These are phyloP conservation scores for Pholiota microspora DNA, from an alignment of 768 basidiomycete species.

Conservation along the genomic window DNA sequence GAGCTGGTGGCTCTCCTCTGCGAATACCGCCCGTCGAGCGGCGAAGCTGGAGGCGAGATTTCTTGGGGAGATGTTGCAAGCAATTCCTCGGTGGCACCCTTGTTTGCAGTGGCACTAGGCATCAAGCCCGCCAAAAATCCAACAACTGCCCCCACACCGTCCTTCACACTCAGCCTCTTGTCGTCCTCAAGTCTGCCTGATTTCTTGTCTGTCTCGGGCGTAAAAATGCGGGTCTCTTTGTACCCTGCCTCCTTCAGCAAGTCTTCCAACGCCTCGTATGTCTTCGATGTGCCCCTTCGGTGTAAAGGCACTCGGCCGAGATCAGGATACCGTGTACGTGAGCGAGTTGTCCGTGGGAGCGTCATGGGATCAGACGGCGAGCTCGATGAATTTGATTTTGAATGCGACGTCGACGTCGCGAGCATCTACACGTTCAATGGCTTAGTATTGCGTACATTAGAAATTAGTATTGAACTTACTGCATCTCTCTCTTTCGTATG, in stretches of 20 bases:
- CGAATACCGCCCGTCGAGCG: conserved; percentile 23
- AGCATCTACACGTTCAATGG: too few relatives aligned
- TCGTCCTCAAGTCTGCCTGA: conserved; percentile 25
- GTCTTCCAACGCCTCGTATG: conserved; percentile 84
- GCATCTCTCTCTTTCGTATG: too few relatives aligned
- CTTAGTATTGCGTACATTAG: too few relatives aligned
- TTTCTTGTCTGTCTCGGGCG: conserved; percentile 67
- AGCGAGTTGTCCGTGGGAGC: conserved; percentile 40
- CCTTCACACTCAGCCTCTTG: conserved; percentile 36
- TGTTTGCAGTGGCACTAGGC: conserved; percentile 30
- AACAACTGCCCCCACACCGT: conserved; percentile 61
- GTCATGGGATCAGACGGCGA: conserved; percentile 43
- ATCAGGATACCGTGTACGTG: conserved; percentile 51
- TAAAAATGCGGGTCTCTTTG: conserved; percentile 88
- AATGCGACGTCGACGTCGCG: conserved; percentile 22
- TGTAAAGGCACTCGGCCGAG: conserved; percentile 74
- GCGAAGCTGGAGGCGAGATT: conserved; percentile 32
- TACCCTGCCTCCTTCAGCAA: conserved; percentile 86
- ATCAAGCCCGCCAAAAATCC: conserved; percentile 67
- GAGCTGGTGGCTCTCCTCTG: conserved; percentile 12
- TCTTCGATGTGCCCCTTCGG: conserved; percentile 74
- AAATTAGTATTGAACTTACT: too few relatives aligned
- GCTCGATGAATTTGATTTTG: conserved; percentile 34
- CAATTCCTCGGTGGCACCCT: conserved; percentile 8
- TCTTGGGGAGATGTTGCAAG: conserved; percentile 17